Evolutionary conservation across 2,329 filamentous ascomycete species (phyloP).

Genomic region (Hymenoscyphus albidus): DNA sequence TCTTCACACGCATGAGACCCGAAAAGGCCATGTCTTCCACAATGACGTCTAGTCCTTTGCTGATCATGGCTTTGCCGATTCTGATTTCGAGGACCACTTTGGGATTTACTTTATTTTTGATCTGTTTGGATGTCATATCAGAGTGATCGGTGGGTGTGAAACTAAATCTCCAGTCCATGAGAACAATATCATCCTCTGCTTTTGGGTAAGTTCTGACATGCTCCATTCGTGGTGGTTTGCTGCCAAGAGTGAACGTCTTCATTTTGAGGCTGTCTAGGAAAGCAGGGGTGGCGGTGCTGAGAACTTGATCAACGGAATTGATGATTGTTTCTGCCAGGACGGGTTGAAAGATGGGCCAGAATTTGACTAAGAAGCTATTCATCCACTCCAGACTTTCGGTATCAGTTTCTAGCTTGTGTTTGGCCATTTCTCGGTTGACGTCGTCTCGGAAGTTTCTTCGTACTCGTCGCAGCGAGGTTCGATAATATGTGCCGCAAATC

Average conservation of each 20-base stretch:
- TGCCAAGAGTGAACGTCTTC: slow-evolving; percentile 89
- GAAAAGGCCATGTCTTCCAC: slow-evolving; percentile 97
- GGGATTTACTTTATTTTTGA: slow-evolving; percentile 95
- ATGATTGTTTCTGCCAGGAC: slow-evolving; percentile 90
- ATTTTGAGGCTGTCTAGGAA: slow-evolving; percentile 93
- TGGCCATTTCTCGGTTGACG: slow-evolving; percentile 80
- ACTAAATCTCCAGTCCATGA: slow-evolving; percentile 99
- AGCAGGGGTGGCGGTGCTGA: slow-evolving; percentile 85
- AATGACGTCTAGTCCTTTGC: slow-evolving; percentile 94
- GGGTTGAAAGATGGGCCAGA: slow-evolving; percentile 98
- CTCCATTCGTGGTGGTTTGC: slow-evolving; percentile 92
- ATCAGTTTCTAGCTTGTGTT: slow-evolving; percentile 84
- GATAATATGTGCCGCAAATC: slow-evolving; percentile 88
- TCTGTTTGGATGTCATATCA: slow-evolving; percentile 84
- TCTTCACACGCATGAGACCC: slow-evolving; percentile 92
- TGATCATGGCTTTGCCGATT: slow-evolving; percentile 92
- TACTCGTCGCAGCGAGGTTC: slow-evolving; percentile 89
- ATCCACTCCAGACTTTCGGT: slow-evolving; percentile 97
- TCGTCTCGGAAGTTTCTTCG: slow-evolving; percentile 96
- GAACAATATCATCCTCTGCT: slow-evolving; percentile 87
- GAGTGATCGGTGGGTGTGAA: slow-evolving; percentile 93
- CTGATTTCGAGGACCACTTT: slow-evolving; percentile 94
- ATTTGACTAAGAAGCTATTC: slow-evolving; percentile 96
- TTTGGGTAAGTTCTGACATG: slow-evolving; percentile 98
- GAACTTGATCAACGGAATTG: slow-evolving; percentile 89